phyloP scores from a whole-genome alignment of 1,284 basidiomycete genomes.

The Ceratobasidium sp. region DNA sequence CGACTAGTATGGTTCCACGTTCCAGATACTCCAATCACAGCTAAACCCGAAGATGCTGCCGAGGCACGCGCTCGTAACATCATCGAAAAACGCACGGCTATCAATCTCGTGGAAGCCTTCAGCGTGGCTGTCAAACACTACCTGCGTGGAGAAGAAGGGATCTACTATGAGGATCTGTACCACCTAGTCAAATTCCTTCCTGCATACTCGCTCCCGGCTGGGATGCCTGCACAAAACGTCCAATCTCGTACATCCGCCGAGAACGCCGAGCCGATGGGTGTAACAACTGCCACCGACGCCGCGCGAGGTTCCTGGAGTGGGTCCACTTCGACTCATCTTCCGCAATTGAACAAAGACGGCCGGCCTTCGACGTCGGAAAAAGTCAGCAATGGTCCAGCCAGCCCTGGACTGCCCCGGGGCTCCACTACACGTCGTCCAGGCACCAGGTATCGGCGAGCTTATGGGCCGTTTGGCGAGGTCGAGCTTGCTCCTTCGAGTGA shows the following conservation, averaged over 20 bases:
- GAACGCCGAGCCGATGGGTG: background rate
- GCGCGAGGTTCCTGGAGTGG: slow-evolving; percentile 16
- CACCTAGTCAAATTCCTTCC: slow-evolving; percentile 59
- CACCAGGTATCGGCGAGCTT: background rate
- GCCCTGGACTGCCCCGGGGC: slow-evolving; percentile 1
- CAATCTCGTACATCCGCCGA: slow-evolving; percentile 25
- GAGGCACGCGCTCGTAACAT: slow-evolving; percentile 59
- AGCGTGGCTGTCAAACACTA: slow-evolving; percentile 62
- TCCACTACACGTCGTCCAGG: background rate
- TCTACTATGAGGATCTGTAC: slow-evolving; percentile 64
- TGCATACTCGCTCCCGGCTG: slow-evolving; percentile 64
- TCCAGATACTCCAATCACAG: slow-evolving; percentile 48
- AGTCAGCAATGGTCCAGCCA: background rate
- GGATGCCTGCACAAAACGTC: slow-evolving; percentile 44
- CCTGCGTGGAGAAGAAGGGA: slow-evolving; percentile 69
- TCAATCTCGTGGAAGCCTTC: slow-evolving; percentile 64
- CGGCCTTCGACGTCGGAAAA: slow-evolving; percentile 6
- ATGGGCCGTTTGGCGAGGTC: slow-evolving; percentile 7
- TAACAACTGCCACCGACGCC: background rate
- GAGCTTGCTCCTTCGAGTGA: slow-evolving; percentile 61
- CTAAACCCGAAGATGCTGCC: slow-evolving; percentile 14
- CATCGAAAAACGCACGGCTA: slow-evolving; percentile 71
- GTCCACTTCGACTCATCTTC: slow-evolving; percentile 25
- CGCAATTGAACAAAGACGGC: slow-evolving; percentile 2
- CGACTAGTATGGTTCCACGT: slow-evolving; percentile 70